These are phyloP conservation scores for Lentinula lateritia DNA, from an alignment of 768 basidiomycete genomes.

Conservation along the genomic window DNA sequence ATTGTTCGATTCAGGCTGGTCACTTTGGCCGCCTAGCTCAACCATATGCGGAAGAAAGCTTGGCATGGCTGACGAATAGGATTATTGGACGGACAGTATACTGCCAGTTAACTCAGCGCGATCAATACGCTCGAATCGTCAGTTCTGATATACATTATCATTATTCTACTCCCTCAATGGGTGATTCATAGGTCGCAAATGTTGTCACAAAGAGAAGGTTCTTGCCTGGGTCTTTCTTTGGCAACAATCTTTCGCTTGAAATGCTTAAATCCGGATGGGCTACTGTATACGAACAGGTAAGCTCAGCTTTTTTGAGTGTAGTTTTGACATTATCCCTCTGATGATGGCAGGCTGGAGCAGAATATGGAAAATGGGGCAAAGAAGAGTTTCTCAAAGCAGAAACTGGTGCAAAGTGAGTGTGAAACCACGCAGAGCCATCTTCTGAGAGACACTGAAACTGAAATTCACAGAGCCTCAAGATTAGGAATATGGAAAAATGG, in stretches of 20 bases:
- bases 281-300: constrained; percentile 63
- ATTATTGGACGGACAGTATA: constrained; percentile 57
- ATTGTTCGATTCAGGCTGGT: constrained; percentile 40
- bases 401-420: constrained; percentile 58
- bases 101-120: constrained; percentile 68
- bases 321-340: not conserved
- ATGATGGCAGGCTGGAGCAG: constrained; percentile 50
- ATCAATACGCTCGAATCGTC: constrained; percentile 84
- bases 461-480: constrained; percentile 40
- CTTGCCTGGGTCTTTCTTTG: constrained; percentile 45
- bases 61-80: constrained; percentile 60
- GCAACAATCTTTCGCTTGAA: constrained; percentile 52
- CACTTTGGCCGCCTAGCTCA: constrained; percentile 85
- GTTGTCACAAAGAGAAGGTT: constrained; percentile 50
- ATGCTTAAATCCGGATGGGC: constrained; percentile 82
- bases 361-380: constrained; percentile 68
- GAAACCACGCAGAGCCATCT: too few species aligned
- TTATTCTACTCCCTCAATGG: not conserved
- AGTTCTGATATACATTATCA: constrained; percentile 19
- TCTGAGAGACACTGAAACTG: too few species aligned
- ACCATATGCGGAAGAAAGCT: constrained; percentile 65
- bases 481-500: constrained; percentile 75
- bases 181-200: constrained; percentile 52
- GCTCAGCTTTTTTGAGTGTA: not conserved
- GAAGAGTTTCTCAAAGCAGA: constrained; percentile 60